A percentile compares a stretch with the other conserved stretches of the same genome.
Conservation (phyloP, 345 rosid species). For the Gossypium herbaceum region DNA sequence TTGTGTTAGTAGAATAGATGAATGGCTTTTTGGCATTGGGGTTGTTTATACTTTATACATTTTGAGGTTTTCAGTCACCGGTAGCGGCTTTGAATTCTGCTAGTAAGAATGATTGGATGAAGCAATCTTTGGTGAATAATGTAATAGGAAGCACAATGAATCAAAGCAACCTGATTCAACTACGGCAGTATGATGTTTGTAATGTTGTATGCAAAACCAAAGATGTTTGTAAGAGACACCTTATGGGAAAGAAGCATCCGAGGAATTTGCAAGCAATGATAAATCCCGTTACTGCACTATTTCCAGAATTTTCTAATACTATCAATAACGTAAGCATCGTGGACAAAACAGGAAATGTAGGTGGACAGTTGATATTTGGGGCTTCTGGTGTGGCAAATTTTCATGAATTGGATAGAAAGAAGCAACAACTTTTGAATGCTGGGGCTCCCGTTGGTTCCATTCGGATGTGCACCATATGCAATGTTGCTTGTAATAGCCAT, state of each 20-base stretch:
- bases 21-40: background rate
- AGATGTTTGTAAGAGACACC: slow-evolving; percentile 26
- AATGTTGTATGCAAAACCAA: slow-evolving; percentile 25
- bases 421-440: slow-evolving; percentile 31
- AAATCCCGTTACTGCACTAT: slow-evolving; percentile 10
- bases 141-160: slow-evolving; percentile 2
- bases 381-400: background rate
- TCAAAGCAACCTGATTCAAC: slow-evolving; percentile 9
- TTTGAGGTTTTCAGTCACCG: slow-evolving; percentile 15
- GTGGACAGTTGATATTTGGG: slow-evolving; percentile 20
- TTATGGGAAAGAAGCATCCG: slow-evolving; percentile 28
- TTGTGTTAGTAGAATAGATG: background rate
- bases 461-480: slow-evolving; percentile 37
- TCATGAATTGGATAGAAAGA: slow-evolving; percentile 37
- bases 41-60: background rate
- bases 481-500: slow-evolving; percentile 40
- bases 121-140: slow-evolving; percentile 20
- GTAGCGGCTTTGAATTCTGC: slow-evolving; percentile 6
- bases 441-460: slow-evolving; percentile 39
- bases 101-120: slow-evolving; percentile 5
- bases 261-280: slow-evolving; percentile 18
- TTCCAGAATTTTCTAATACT: background rate
- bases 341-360: background rate
- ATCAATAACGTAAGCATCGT: background rate
- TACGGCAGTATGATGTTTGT: slow-evolving; percentile 28